Evolutionary conservation across 495 filamentous ascomycete genomes (phyloP), one percentile per base, ranked within the genome.

Genomic region (Talaromyces thailandensis): DNA sequence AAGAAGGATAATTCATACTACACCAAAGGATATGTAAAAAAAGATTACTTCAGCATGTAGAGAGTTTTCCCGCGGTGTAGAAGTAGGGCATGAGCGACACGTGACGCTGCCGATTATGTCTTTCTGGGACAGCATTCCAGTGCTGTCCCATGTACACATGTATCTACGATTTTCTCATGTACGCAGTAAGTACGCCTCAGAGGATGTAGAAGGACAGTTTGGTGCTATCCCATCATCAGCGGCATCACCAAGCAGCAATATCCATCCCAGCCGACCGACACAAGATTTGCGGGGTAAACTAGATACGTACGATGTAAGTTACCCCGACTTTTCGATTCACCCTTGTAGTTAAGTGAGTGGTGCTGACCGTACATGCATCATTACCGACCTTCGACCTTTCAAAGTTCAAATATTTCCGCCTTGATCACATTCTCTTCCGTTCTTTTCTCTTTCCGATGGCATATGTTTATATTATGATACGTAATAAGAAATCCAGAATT

Each of bases 271-370:
- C n/a, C 43, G 43, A 21, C 8, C 43, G 1, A 48, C 51, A 26
- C 51, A 55, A 55, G 8, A 26, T 55, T 55, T 55, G 51, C 51
- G 51, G 51, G 51, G 51, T 55, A 55, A 55, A 55, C 51, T 26
- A n/a, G 3, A 8, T 52, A 52, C 48, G n/a, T 26, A 32, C 31
- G 31, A 6, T 32, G 9, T 7, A 9, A 40, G 14, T 12, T 55
- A 26, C 51, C 51, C 51, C 51, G 51, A 55, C 51, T 55, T 55
- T 48, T 48, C 43, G n/a, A 48, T 14, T 4, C 14, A 21, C 18
- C 43, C 43, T 48, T 48, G 43, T 8, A n/a, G n/a, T n/a, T n/a
- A 18, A 48, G n/a, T 48, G 40, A n/a, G 3, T 31, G 2, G 0
- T 31, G 29, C 32, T 37, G 1, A 40, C 35, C 35, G 35, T 43